phyloP scores from a whole-genome alignment of 139 green algal species.

The Raphidocelis subcapitata region DNA sequence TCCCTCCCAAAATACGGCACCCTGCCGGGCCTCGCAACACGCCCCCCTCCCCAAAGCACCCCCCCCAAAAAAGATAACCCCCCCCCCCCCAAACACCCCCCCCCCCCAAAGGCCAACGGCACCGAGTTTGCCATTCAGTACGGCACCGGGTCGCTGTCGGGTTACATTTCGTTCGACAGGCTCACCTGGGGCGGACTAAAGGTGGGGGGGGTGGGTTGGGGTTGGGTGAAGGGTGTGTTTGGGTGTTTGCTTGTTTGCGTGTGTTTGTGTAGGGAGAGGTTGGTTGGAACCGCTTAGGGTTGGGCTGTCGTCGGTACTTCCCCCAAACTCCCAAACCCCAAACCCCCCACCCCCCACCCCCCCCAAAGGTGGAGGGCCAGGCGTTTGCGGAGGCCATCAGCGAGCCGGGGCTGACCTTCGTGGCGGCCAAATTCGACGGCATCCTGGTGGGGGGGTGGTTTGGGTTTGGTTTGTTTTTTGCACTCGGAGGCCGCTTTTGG shows the following conservation, averaged over 20 bases:
- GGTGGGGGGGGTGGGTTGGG: conserved; percentile 33
- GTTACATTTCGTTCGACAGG: conserved; percentile 86
- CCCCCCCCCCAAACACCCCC: no score
- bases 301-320: neutral
- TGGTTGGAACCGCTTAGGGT: neutral
- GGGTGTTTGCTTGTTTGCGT: conserved; percentile 29
- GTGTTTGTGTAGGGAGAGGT: neutral
- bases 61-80: no score
- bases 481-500: neutral
- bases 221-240: neutral
- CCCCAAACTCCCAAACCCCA: no score
- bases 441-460: conserved; percentile 92
- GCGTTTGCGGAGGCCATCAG: conserved; percentile 67
- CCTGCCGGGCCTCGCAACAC: no score
- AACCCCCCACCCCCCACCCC: neutral
- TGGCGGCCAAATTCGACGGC: conserved; percentile 97
- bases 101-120: conserved; percentile 60
- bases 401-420: conserved; percentile 94
- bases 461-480: neutral
- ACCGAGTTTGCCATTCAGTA: conserved; percentile 97
- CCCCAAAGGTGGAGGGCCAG: conserved; percentile 31
- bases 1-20: no score
- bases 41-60: no score
- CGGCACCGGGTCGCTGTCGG: conserved; percentile 86
- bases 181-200: conserved; percentile 74